These are phyloP conservation scores for Pichia phayaonensis DNA, from an alignment of 805 yeast genomes.

Conservation along the genomic window DNA sequence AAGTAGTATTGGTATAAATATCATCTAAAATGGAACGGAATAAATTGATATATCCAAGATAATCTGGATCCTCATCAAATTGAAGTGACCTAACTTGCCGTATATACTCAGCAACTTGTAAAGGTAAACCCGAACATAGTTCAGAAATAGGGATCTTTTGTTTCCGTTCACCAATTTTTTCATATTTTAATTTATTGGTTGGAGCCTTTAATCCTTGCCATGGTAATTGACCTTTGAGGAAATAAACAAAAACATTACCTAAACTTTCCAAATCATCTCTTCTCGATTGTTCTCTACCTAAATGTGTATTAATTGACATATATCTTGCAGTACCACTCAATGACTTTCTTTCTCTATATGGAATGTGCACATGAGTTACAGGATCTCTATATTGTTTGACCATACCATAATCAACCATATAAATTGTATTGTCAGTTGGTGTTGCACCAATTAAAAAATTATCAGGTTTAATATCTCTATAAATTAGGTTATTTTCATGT, in stretches of 20 bases:
- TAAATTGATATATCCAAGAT: slow-evolving; percentile 54
- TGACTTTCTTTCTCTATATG: slow-evolving; percentile 73
- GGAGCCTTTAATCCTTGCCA: slow-evolving; percentile 91
- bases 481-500: slow-evolving; percentile 70
- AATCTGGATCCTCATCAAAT: slow-evolving; percentile 77
- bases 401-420: slow-evolving; percentile 80
- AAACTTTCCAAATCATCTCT: slow-evolving; percentile 76
- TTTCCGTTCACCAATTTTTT: slow-evolving; percentile 77
- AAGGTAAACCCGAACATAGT: slow-evolving; percentile 57
- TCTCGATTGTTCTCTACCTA: slow-evolving; percentile 78
- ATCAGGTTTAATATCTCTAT: slow-evolving; percentile 80
- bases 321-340: slow-evolving; percentile 81
- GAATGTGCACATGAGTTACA: slow-evolving; percentile 70
- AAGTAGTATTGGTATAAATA: slow-evolving; percentile 28
- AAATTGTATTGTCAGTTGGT: slow-evolving; percentile 45
- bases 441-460: slow-evolving; percentile 71
- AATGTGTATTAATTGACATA: slow-evolving; percentile 83
- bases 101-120: slow-evolving; percentile 68
- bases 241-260: slow-evolving; percentile 78
- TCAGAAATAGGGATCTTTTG: slow-evolving; percentile 59
- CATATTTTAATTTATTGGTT: slow-evolving; percentile 75
- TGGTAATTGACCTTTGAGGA: slow-evolving; percentile 70
- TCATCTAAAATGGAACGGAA: slow-evolving; percentile 53
- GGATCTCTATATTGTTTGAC: slow-evolving; percentile 81
- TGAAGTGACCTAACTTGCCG: slow-evolving; percentile 59